Evolutionary conservation across 441 rosid species (phyloP), one percentile per base, ranked within the genome.

Genomic region (Mallotus repandus): DNA sequence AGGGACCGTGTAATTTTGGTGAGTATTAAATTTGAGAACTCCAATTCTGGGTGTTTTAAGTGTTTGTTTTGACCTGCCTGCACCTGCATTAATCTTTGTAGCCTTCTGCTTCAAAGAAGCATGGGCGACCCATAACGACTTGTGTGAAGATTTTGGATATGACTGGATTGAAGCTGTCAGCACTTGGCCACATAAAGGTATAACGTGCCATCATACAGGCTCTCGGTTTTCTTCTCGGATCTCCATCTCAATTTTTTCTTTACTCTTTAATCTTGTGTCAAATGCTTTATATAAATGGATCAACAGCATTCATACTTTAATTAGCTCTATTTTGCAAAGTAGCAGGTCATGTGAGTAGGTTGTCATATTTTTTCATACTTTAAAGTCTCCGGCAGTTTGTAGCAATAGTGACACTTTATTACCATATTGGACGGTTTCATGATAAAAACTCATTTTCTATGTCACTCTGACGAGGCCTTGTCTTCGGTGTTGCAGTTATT

Each of bases 121-220:
- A 90, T 46, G 92, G 92, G 50, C 84, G 88, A 67, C 97, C 98
- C 9, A 86, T 93, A 82, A 91, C 92, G 63, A 91, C 92, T 35
- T 88, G 99, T 62, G 76, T 91, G 61, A 95, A 95, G 84, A 85
- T 95, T 80, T 76, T 95, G 52, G 99, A 95, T 79, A 93, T 95
- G 98, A 86, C 98, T 59, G 99, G 99, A 69, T 75, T 93, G 71
- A 93, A 85, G 85, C 86, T 95, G 76, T 91, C 99, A 48, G 95
- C 98, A 11, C 80, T 93, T 57, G 83, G 84, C 86, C 95, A 95
- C 75, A 87, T 91, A 78, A 95, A 91, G 97, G 97, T 93, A 79
- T 46, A 63, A 45, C 18, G 54, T 65, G 49, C 69, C 45, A 32
- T 55, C 53, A 60, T 63, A 46, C 68, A 56, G 57, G 18, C 10